These are phyloP conservation scores for Cucurbita ficifolia DNA, from an alignment of 306 rosid genomes.

Conservation along the genomic window DNA sequence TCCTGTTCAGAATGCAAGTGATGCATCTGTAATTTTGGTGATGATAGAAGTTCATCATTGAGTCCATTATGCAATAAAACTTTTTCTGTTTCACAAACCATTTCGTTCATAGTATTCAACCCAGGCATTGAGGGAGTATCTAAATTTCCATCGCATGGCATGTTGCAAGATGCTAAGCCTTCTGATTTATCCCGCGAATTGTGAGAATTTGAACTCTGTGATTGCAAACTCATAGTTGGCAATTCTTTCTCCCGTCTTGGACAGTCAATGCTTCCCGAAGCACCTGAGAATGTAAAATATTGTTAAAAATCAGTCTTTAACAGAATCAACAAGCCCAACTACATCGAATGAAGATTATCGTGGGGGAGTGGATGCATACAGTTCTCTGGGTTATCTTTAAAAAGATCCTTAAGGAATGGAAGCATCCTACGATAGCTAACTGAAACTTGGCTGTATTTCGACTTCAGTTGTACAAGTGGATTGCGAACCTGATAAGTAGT, in stretches of 20 bases:
- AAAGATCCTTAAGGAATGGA: slow-evolving; percentile 33
- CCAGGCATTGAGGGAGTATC: not conserved
- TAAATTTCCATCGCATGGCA: not conserved
- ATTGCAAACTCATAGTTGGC: slow-evolving; percentile 11
- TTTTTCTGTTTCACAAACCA: slow-evolving; percentile 13
- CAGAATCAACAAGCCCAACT: not conserved
- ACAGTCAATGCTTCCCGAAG: slow-evolving; percentile 12
- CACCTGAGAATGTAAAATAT: slow-evolving; percentile 18
- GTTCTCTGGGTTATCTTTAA: slow-evolving; percentile 21
- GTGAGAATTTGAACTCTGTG: slow-evolving; percentile 8
- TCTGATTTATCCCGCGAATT: slow-evolving; percentile 15
- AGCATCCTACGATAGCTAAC: slow-evolving; percentile 51
- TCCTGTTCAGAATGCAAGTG: slow-evolving; percentile 16
- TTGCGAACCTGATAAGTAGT: slow-evolving; percentile 26
- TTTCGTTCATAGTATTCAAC: not conserved
- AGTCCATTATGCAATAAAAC: slow-evolving; percentile 7
- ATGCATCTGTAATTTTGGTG: slow-evolving; percentile 11
- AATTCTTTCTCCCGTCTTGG: slow-evolving; percentile 16
- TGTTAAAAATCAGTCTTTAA: not conserved
- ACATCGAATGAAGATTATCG: not conserved
- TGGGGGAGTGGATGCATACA: slow-evolving; percentile 2
- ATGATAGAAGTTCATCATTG: slow-evolving; percentile 2
- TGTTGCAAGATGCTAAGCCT: not conserved
- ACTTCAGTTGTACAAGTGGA: slow-evolving; percentile 29
- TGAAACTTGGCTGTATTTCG: slow-evolving; percentile 33